Percentiles rank a stretch among this genome's conserved stretches.
phyloP scores from a whole-genome alignment of 495 filamentous ascomycete species.

The Hyaloscypha finlandica region DNA sequence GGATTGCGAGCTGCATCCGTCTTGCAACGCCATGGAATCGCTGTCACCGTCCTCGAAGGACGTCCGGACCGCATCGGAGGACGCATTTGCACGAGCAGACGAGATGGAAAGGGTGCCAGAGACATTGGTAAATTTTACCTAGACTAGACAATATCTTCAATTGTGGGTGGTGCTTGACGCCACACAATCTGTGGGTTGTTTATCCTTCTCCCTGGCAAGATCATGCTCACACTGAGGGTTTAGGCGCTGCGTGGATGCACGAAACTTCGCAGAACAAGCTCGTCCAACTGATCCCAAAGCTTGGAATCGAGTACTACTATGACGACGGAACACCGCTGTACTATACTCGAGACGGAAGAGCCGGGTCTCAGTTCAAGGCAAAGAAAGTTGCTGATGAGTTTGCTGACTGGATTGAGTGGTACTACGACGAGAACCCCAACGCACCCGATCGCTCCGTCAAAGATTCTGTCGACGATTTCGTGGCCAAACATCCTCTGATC shows the following conservation, averaged over 20 bases:
- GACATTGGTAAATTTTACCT: slow-evolving; percentile 31
- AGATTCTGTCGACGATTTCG: slow-evolving; percentile 25
- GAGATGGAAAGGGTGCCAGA: slow-evolving; percentile 23
- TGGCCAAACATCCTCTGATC: slow-evolving; percentile 19
- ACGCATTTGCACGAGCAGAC: slow-evolving; percentile 21
- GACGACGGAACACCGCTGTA: slow-evolving; percentile 26
- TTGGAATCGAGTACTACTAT: slow-evolving; percentile 26
- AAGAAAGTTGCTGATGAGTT: slow-evolving; percentile 31
- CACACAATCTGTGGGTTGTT: slow-evolving; percentile 30
- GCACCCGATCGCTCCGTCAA: slow-evolving; percentile 25
- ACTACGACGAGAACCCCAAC: slow-evolving; percentile 19
- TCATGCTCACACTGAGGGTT: slow-evolving; percentile 18
- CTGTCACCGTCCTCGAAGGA: slow-evolving; percentile 24
- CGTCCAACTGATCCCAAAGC: slow-evolving; percentile 26
- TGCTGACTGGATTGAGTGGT: slow-evolving; percentile 21
- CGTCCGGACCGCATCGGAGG: slow-evolving; percentile 22
- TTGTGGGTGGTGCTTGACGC: slow-evolving; percentile 27
- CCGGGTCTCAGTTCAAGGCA: slow-evolving; percentile 27
- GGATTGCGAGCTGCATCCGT: slow-evolving; percentile 23
- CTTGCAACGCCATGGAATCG: slow-evolving; percentile 22
- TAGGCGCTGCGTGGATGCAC: slow-evolving; percentile 29
- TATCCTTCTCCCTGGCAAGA: slow-evolving; percentile 21
- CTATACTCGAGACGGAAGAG: slow-evolving; percentile 23
- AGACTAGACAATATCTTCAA: slow-evolving; percentile 26
- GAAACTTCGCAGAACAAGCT: slow-evolving; percentile 28